Percentiles rank a stretch among this genome's conserved stretches.
Conservation (phyloP, 257 asterid species). For the Penstemon eatonii region DNA sequence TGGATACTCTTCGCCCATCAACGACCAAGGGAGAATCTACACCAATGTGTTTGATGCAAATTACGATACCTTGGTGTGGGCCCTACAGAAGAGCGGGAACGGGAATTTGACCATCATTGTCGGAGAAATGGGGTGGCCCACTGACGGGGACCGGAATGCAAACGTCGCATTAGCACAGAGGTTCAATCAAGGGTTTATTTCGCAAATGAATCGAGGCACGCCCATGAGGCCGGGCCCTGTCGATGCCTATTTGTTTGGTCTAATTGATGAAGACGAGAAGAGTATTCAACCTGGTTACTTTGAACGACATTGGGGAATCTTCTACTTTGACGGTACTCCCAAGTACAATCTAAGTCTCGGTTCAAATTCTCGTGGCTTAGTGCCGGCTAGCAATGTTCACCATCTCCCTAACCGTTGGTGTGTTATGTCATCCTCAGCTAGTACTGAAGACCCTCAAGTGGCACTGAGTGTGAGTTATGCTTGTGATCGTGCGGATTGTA, state of each 20-base stretch:
- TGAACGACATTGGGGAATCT: conserved; percentile 89
- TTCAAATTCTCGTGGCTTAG: conserved; percentile 39
- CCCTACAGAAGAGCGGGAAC: conserved; percentile 58
- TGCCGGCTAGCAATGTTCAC: conserved; percentile 44
- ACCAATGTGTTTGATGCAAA: conserved; percentile 71
- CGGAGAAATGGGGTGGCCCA: conserved; percentile 88
- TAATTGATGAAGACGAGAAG: conserved; percentile 72
- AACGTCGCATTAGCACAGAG: conserved; percentile 49
- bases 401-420: conserved; percentile 63
- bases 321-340: conserved; percentile 59
- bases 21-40: conserved; percentile 58
- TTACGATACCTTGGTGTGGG: conserved; percentile 68
- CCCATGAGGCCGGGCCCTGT: conserved; percentile 71
- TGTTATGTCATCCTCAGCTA: conserved; percentile 48
- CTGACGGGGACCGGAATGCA: conserved; percentile 64
- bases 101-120: conserved; percentile 55
- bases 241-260: conserved; percentile 71
- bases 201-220: conserved; percentile 56
- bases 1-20: conserved; percentile 53
- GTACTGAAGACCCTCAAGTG: conserved; percentile 49
- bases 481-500: conserved; percentile 65
- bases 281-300: conserved; percentile 78
- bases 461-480: conserved; percentile 61
- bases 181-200: conserved; percentile 71
- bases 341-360: conserved; percentile 65